Conservation (phyloP, 2,329 filamentous ascomycete genomes). For the Aspergillus alliaceus region DNA sequence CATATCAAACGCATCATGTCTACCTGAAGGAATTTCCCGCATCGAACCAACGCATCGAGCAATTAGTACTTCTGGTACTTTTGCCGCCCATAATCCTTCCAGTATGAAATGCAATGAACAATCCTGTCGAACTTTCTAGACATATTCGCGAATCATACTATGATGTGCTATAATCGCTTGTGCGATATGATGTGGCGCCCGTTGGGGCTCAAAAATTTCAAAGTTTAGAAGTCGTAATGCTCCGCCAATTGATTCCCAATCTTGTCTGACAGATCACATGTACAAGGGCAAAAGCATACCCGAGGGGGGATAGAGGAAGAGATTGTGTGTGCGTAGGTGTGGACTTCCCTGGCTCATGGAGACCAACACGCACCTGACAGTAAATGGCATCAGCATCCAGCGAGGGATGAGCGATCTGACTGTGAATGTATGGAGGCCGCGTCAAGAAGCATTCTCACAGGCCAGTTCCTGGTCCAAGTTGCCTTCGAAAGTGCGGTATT, state of each 20-base stretch:
- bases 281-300: not conserved
- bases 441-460: not conserved
- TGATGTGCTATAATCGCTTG: not conserved
- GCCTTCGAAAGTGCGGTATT: not conserved
- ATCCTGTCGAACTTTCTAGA: not conserved
- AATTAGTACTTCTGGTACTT: not conserved
- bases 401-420: not conserved
- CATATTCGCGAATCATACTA: not conserved
- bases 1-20: not conserved
- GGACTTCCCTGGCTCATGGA: not conserved
- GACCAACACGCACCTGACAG: not conserved
- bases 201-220: not conserved
- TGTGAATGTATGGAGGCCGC: not conserved
- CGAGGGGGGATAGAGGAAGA: not conserved
- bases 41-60: not conserved
- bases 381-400: not conserved
- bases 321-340: not conserved
- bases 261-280: constrained; percentile 1
- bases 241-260: not conserved
- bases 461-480: not conserved
- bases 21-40: not conserved
- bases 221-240: not conserved
- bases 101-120: not conserved
- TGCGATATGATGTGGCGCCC: not conserved
- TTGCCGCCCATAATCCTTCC: not conserved